These are phyloP conservation scores for Crassisporium funariophilum DNA, from an alignment of 768 basidiomycete species.

Conservation along the genomic window DNA sequence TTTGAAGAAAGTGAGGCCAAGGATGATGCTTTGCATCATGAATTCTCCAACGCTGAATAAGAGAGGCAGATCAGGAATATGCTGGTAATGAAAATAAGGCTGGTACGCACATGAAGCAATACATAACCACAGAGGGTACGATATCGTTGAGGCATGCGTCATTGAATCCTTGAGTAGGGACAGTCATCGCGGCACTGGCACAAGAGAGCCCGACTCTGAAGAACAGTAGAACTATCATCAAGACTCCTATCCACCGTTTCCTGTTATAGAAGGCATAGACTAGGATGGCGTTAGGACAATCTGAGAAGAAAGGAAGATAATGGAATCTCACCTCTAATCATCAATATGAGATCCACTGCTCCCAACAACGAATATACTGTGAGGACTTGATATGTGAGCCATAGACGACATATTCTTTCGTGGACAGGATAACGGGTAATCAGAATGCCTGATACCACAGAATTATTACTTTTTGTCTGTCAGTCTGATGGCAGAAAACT, in stretches of 20 bases:
- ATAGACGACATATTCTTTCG: conserved; percentile 10
- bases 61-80: no score
- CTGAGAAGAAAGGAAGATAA: neutral
- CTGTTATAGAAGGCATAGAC: conserved; percentile 18
- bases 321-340: conserved; percentile 13
- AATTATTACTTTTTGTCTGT: conserved; percentile 9
- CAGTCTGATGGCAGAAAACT: neutral
- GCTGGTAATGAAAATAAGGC: neutral
- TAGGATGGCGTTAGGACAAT: neutral
- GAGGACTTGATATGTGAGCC: conserved; percentile 16
- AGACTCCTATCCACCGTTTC: conserved; percentile 10
- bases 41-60: conserved; percentile 15
- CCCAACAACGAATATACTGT: conserved; percentile 14
- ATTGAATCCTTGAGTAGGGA: conserved; percentile 16
- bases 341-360: conserved; percentile 15
- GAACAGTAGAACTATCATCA: conserved; percentile 9
- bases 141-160: conserved; percentile 12
- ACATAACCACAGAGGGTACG: conserved; percentile 11
- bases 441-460: conserved; percentile 8
- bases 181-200: conserved; percentile 10
- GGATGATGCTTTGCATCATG: conserved; percentile 13
- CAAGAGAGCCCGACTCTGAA: conserved; percentile 9
- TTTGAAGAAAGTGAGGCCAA: conserved; percentile 18
- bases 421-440: conserved; percentile 14
- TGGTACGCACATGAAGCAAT: conserved; percentile 14